Base-by-base conservation (phyloP, 768 basidiomycete species). In the Xerocomellus intermedius region DNA sequence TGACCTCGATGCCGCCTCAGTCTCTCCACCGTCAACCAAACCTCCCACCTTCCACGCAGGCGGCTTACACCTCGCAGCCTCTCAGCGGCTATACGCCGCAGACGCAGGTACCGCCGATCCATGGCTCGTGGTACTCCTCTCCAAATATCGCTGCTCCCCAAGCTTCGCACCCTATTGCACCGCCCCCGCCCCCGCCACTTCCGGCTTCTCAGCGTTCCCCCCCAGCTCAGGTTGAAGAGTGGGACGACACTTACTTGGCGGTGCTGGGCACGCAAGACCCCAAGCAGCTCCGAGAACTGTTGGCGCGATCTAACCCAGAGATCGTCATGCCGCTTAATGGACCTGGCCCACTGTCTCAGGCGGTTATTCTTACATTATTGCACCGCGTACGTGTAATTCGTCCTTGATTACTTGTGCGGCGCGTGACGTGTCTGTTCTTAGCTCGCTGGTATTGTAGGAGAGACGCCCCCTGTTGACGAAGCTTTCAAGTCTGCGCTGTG, bases 241-340 rank as follows among this genome's bases (percentile, higher is more conserved):
- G 91, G 91, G 91, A 93, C 59, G 88, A 91, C 56, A 81, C 84
- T 10, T 93, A 91, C 69, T 78, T 93, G 35, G 80, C 83, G 17
- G 86, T 91, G 33, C 75, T 93, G 51, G 84, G 86, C 57, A 83
- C 83, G 33, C 88, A 92, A 68, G 91, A 93, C 63, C 63, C 80
- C 16, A 75, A 79, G 57, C 88, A 90, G 69, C 81, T 93, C 49
- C 84, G 88, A 17, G 87, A 89, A 64, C 73, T 93, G 26, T 74
- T 93, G 57, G 75, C 80, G 30, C 82, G 84, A 52, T 91, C 85
- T 22, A 90, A 86, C 64, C 87, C 91, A 10, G 90, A 93, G 52
- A 65, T 88, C 38, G 80, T 92, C 59, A 87, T 93, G 84, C 91
- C 91, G 45, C 65, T 87, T 62, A 87, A 82, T 64, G 83, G 85